phyloP scores from a whole-genome alignment of 176 grass and related monocot genomes.

The Themeda triandra region DNA sequence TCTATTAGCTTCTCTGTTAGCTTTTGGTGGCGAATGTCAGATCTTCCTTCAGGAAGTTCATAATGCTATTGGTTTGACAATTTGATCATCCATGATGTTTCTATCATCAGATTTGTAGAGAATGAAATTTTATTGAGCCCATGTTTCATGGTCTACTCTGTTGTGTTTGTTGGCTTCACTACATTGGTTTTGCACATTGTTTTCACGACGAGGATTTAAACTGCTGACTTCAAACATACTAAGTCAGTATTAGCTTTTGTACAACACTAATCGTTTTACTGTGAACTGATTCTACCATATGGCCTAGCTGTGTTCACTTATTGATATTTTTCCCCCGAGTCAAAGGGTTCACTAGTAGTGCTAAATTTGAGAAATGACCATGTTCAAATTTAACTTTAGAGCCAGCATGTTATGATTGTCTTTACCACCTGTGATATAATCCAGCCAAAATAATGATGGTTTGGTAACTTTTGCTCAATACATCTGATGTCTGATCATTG shows the following conservation, averaged over 20 bases:
- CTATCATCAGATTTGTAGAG: conserved; percentile 13
- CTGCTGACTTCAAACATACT: not conserved
- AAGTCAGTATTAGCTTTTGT: not conserved
- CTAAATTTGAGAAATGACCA: too few relatives aligned
- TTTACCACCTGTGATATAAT: not conserved
- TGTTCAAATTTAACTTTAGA: not conserved
- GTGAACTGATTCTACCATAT: not conserved
- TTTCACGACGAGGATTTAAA: conserved; percentile 21
- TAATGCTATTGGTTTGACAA: conserved; percentile 18
- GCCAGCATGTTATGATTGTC: not conserved
- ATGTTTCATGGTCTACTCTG: conserved; percentile 22
- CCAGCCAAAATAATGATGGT: not conserved
- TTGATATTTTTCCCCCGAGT: not conserved
- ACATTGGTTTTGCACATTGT: conserved; percentile 36
- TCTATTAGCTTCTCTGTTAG: conserved; percentile 89
- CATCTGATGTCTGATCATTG: conserved; percentile 7
- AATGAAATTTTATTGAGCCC: conserved; percentile 7
- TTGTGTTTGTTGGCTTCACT: conserved; percentile 17
- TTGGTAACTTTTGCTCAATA: not conserved
- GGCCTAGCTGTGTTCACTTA: not conserved
- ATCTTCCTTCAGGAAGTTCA: not conserved
- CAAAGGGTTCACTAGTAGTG: not conserved
- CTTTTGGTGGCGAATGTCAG: conserved; percentile 74
- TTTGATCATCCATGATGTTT: conserved; percentile 21
- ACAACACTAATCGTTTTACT: not conserved